These are phyloP conservation scores for Colletotrichum zoysiae DNA, from an alignment of 2,329 filamentous ascomycete species.

Conservation along the genomic window DNA sequence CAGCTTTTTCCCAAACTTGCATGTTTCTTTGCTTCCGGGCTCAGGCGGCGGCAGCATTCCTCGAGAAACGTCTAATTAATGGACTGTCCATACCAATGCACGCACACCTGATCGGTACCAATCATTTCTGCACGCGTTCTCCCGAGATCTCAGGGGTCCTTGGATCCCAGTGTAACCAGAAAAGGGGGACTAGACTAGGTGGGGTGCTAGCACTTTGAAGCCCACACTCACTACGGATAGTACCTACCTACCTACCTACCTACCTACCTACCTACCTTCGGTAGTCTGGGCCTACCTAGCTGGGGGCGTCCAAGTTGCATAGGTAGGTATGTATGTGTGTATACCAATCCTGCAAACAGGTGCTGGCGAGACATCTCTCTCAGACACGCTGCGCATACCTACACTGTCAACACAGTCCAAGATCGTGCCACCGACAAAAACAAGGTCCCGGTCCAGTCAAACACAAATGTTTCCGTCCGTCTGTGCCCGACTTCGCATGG, in stretches of 20 bases:
- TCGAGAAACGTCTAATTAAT: background rate
- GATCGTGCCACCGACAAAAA: conserved; percentile 5
- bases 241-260: too few relatives aligned
- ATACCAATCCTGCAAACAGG: background rate
- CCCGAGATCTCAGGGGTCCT: background rate
- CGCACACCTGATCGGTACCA: background rate
- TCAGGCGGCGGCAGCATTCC: background rate
- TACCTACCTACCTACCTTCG: too few relatives aligned
- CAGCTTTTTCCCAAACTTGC: background rate
- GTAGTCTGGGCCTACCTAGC: background rate
- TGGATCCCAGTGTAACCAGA: background rate
- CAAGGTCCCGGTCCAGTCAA: conserved; percentile 13
- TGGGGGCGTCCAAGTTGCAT: background rate
- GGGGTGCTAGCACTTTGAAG: too few relatives aligned
- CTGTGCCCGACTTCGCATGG: conserved; percentile 8
- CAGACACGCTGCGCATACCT: conserved; percentile 14
- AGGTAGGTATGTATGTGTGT: background rate
- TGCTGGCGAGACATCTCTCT: conserved; percentile 7
- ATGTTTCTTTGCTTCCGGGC: background rate
- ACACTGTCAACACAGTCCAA: conserved; percentile 10
- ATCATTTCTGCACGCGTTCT: background rate
- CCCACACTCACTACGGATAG: too few relatives aligned
- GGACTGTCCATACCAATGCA: background rate
- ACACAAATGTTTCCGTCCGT: conserved; percentile 24
- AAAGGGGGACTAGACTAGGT: background rate